Evolutionary conservation across 2,329 filamentous ascomycete genomes (phyloP), one percentile per base, ranked within the genome.

Genomic region (Sclerotinia minor): DNA sequence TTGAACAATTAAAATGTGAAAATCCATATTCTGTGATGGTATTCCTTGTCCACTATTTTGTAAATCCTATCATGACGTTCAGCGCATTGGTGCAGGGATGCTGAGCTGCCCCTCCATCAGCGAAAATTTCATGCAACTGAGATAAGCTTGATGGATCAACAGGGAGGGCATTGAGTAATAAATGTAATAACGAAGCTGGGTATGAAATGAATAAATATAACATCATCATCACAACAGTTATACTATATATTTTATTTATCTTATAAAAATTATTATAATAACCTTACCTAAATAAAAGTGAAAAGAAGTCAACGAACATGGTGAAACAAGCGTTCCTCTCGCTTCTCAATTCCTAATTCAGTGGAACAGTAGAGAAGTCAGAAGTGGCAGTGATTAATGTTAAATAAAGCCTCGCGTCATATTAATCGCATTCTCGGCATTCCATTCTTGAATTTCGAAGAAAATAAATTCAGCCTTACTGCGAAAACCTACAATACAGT

Each of bases 381-480:
- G 45, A 11, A n/a, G 9, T 24, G 26, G n/a, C 24, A 24, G 24
- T 17, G 19, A 13, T 29, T 19, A 13, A 24, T 45, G 15, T 45
- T 21, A 29, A 29, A 35, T 66, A 53, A 47, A 67, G 67, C 66
- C 66, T 65, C 63, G 68, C 67, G 44, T 70, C 67, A 65, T 69
- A 61, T 29, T 49, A 35, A 35, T 61, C 44, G 21, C 58, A 35
- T 13, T 61, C 44, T 60, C 58, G 44, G 44, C 58, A 35, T 60
- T 49, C 44, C 58, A 60, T 60, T 49, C 58, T 49, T 66, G 45
- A 50, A 61, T 50, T 38, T 35, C 29, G 59, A 61, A 41, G 45
- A 50, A 50, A 50, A 61, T 49, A 61, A 61, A 38, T 50, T 63
- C 59, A 63, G 59, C 59, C 59, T 63, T 63, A 45, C 49, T 26